These are phyloP conservation scores for Hemileccinum impolitum DNA, from an alignment of 768 basidiomycete species.

Conservation along the genomic window DNA sequence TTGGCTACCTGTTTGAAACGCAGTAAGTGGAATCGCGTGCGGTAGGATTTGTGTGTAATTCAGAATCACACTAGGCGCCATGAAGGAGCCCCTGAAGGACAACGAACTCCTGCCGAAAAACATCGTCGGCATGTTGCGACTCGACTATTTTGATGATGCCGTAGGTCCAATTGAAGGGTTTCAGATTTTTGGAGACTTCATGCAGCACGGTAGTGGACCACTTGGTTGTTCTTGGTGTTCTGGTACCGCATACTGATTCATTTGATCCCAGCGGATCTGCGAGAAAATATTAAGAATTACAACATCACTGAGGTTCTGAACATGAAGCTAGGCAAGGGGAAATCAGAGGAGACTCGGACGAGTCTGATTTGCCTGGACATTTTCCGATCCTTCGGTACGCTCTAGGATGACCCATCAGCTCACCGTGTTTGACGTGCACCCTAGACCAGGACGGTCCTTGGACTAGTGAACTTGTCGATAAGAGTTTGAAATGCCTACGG, in stretches of 20 bases:
- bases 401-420: background rate
- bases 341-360: slow-evolving; percentile 16
- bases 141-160: slow-evolving; percentile 25
- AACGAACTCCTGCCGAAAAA: slow-evolving; percentile 10
- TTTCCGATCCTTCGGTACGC: slow-evolving; percentile 17
- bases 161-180: slow-evolving; percentile 23
- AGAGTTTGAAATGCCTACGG: slow-evolving; percentile 6
- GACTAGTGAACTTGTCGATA: slow-evolving; percentile 11
- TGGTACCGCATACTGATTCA: background rate
- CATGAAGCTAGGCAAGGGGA: slow-evolving; percentile 13
- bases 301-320: slow-evolving; percentile 17
- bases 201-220: slow-evolving; percentile 16
- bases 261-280: slow-evolving; percentile 9
- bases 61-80: slow-evolving; percentile 7
- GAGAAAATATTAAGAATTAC: slow-evolving; percentile 9
- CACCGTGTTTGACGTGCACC: background rate
- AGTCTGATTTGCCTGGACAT: slow-evolving; percentile 25
- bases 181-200: slow-evolving; percentile 21
- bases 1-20: slow-evolving; percentile 14
- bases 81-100: slow-evolving; percentile 9
- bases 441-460: slow-evolving; percentile 12
- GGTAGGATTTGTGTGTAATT: background rate
- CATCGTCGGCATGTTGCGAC: slow-evolving; percentile 22
- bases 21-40: slow-evolving; percentile 5
- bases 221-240: background rate